These are phyloP conservation scores for Saitozyma podzolica DNA, from an alignment of 768 basidiomycete genomes.

Conservation along the genomic window DNA sequence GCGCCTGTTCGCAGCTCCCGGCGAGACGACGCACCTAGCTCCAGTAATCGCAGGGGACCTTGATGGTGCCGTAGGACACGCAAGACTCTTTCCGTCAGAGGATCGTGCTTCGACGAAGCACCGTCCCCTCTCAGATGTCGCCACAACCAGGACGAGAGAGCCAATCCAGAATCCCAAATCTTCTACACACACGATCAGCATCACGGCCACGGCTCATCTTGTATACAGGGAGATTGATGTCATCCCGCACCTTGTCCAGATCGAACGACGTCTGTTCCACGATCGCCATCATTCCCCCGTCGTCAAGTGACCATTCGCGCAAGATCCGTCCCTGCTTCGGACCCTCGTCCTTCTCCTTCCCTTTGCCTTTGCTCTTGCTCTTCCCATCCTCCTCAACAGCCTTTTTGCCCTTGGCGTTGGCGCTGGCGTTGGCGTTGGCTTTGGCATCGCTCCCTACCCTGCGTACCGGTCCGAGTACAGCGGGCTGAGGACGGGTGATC, in stretches of 20 bases:
- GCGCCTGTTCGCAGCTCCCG: too few species aligned
- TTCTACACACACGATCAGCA: slow-evolving; percentile 61
- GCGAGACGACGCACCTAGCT: slow-evolving; percentile 63
- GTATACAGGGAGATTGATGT: background rate
- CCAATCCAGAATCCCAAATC: slow-evolving; percentile 94
- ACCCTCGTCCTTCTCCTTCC: slow-evolving; percentile 33
- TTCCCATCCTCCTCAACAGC: slow-evolving; percentile 6
- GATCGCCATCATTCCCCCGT: slow-evolving; percentile 56
- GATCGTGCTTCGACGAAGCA: background rate
- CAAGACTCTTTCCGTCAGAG: background rate
- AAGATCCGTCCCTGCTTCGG: slow-evolving; percentile 30
- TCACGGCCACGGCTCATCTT: background rate
- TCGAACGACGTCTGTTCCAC: slow-evolving; percentile 85
- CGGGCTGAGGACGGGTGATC: slow-evolving; percentile 16
- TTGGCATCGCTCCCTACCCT: slow-evolving; percentile 6
- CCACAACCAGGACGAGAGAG: slow-evolving; percentile 73
- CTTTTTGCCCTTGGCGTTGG: slow-evolving; percentile 43
- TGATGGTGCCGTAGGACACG: background rate
- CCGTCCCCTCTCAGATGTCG: slow-evolving; percentile 10
- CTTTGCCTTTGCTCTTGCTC: slow-evolving; percentile 22
- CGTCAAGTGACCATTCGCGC: slow-evolving; percentile 26
- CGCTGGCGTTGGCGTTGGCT: slow-evolving; percentile 1
- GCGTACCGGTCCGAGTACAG: background rate
- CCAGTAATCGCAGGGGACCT: slow-evolving; percentile 58
- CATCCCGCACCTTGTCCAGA: slow-evolving; percentile 72